phyloP scores from a whole-genome alignment of 1,139 yeast species.

The Candida sp. region DNA sequence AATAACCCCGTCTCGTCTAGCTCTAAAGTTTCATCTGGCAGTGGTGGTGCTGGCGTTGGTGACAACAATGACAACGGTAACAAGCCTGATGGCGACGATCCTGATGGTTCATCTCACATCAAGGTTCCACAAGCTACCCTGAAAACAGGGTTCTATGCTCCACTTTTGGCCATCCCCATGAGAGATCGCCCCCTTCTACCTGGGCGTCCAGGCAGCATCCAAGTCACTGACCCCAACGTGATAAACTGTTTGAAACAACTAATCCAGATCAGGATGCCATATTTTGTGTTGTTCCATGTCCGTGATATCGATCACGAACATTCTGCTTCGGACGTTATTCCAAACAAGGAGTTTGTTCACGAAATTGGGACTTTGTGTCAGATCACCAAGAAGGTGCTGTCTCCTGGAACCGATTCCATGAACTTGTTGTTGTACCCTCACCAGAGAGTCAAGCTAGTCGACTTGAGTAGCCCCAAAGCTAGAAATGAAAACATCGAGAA shows the following conservation, averaged over 20 bases:
- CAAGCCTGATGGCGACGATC: slow-evolving; percentile 13
- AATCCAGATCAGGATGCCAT: slow-evolving; percentile 77
- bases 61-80: slow-evolving; percentile 11
- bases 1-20: slow-evolving; percentile 18
- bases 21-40: slow-evolving; percentile 18
- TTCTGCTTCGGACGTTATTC: slow-evolving; percentile 63
- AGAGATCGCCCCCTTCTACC: slow-evolving; percentile 53
- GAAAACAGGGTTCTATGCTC: slow-evolving; percentile 41
- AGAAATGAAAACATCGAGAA: slow-evolving; percentile 18
- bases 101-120: slow-evolving; percentile 21
- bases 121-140: slow-evolving; percentile 14
- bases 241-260: slow-evolving; percentile 81
- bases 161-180: slow-evolving; percentile 53
- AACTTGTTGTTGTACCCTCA: slow-evolving; percentile 66
- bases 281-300: slow-evolving; percentile 81
- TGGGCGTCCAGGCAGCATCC: slow-evolving; percentile 63
- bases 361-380: slow-evolving; percentile 87
- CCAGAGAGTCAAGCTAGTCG: slow-evolving; percentile 76
- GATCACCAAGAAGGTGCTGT: slow-evolving; percentile 35
- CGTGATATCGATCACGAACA: slow-evolving; percentile 70
- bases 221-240: slow-evolving; percentile 83
- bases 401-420: no score
- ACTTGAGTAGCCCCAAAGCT: slow-evolving; percentile 61
- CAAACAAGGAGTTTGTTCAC: slow-evolving; percentile 65
- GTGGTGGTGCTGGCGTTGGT: slow-evolving; percentile 3